Evolutionary conservation across 495 filamentous ascomycete species (phyloP), one percentile per base, ranked within the genome.

Genomic region (Neurospora sp.): DNA sequence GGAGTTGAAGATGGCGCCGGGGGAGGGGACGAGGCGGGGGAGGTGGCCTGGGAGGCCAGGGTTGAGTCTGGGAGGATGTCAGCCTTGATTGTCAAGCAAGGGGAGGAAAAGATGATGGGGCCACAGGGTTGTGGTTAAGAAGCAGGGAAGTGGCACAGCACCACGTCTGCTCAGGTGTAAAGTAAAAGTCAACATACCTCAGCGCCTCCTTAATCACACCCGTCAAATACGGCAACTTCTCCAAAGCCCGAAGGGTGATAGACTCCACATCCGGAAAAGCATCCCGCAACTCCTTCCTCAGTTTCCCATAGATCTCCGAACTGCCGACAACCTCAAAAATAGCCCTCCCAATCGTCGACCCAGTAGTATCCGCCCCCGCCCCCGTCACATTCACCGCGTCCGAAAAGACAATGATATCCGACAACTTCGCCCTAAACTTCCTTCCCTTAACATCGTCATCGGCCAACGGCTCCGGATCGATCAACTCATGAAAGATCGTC

Each of bases 331-430:
- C 77, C 45, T 85, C 75, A 69, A 81, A 85, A 1, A 78, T 62
- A 34, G 82, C 79, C n/a, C 83, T 75, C 0, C 75, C 82, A 70
- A 80, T 74, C 0, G 84, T 82, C 73, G 82, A 80, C 1, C 81
- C 83, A 1, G 84, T 85, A 0, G 83, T 86, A 71, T 85, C 84
- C 0, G 82, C 71, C 0, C 81, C 80, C 4, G 82, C 84, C 4
- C 73, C 80, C 11, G 81, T 74, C 13, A 84, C 54, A 34, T 75
- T 78, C 31, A 78, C 78, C 1, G 79, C 81, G 72, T 84, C 83
- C 42, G 78, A 79, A 40, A 79, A 73, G 4, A 77, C 71, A 34
- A 70, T 15, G 3, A 40, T n/a, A 37, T 75, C 73, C 73, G 73
- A 82, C 73, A 42, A 79, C 73, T 11, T 75, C 71, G 11, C 75